Evolutionary conservation across 331 rosid genomes (phyloP).

Genomic region (Acacia pycnantha): DNA sequence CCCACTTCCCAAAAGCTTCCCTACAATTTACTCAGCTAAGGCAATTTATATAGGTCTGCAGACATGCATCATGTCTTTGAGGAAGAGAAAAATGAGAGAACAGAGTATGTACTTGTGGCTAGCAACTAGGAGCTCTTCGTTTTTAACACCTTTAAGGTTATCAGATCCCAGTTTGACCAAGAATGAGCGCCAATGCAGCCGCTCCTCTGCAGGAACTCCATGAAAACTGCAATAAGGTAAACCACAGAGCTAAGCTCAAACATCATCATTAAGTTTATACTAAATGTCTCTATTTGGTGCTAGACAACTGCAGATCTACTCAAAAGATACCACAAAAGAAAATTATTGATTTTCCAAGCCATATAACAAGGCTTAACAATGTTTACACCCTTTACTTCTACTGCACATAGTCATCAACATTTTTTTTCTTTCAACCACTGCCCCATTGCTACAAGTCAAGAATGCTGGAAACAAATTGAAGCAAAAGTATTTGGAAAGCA

Average conservation of each 20-base stretch:
- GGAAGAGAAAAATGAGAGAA: background rate
- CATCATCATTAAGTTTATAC: background rate
- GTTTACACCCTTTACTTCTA: background rate
- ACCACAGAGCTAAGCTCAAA: background rate
- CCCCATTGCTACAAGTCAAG: background rate
- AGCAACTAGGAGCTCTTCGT: constrained; percentile 92
- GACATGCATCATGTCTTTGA: background rate
- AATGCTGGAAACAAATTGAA: background rate
- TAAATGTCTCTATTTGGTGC: background rate
- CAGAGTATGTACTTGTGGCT: constrained; percentile 75
- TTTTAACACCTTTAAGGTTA: constrained; percentile 83
- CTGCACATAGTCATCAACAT: background rate
- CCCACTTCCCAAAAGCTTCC: background rate
- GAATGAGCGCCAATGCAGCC: constrained; percentile 94
- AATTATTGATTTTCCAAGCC: background rate
- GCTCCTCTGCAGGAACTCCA: constrained; percentile 90
- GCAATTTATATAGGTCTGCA: constrained; percentile 2
- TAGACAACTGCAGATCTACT: background rate
- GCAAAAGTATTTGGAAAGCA: background rate
- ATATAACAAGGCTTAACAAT: background rate
- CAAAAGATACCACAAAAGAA: background rate
- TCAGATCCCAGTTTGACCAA: constrained; percentile 91
- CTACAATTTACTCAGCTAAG: background rate
- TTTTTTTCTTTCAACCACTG: background rate
- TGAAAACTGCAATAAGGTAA: constrained; percentile 12